Percentiles rank a stretch among this genome's conserved stretches.
Evolutionary conservation across 2,329 filamentous ascomycete species (phyloP).

Genomic region (Chaetomium sp.): DNA sequence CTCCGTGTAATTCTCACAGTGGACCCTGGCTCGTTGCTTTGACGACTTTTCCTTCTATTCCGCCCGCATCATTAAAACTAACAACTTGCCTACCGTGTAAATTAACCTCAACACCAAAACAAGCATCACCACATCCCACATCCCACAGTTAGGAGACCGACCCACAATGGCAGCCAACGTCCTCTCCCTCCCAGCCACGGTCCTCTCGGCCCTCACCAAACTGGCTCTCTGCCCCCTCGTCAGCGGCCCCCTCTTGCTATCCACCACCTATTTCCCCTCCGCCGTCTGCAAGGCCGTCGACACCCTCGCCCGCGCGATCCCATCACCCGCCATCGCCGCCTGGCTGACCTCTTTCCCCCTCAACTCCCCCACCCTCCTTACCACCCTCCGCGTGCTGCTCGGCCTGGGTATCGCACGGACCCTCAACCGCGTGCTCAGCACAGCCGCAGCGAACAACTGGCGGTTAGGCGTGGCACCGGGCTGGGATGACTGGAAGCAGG

Average conservation of each 20-base stretch:
- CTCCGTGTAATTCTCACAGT: too few relatives aligned
- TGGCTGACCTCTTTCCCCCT: background rate
- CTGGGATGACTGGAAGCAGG: slow-evolving; percentile 25
- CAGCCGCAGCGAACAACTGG: slow-evolving; percentile 23
- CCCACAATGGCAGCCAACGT: too few relatives aligned
- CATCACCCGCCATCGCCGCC: background rate
- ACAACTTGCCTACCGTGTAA: too few relatives aligned
- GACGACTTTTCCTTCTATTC: too few relatives aligned
- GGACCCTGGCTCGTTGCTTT: too few relatives aligned
- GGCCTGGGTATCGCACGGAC: slow-evolving; percentile 11
- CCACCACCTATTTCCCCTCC: slow-evolving; percentile 4
- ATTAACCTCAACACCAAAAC: too few relatives aligned
- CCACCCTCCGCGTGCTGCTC: background rate
- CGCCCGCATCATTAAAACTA: too few relatives aligned
- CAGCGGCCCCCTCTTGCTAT: background rate
- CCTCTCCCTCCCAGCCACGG: too few relatives aligned
- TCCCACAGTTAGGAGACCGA: too few relatives aligned
- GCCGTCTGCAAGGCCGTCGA: background rate
- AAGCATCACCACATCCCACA: too few relatives aligned
- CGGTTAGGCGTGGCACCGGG: slow-evolving; percentile 12
- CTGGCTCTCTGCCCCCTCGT: background rate
- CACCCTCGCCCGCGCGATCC: background rate
- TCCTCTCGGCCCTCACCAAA: background rate
- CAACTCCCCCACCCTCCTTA: background rate
- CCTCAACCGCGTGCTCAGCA: slow-evolving; percentile 19